Base-by-base conservation (phyloP, 805 yeast genomes). In the Kluyveromyces lactis region DNA sequence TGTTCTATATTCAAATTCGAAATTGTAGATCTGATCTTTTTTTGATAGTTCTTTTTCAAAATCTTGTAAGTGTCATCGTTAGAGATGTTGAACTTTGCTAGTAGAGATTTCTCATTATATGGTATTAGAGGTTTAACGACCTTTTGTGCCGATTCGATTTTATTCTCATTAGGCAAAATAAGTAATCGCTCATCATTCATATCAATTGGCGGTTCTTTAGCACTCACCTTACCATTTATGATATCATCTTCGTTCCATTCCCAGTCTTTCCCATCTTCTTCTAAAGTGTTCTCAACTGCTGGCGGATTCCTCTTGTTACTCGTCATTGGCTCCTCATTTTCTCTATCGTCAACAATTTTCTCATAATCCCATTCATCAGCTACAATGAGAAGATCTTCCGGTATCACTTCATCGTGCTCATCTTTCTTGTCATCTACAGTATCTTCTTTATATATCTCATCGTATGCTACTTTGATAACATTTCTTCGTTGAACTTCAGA, bases 1-100 rank as follows among this genome's bases (percentile, higher is more conserved):
- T 92, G 98, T 53, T 92, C 97, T 46, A 92, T 87, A 37, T 76
- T 80, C 46, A 92, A 69, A 49, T 90, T 86, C 33, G 97, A 95
- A 52, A 92, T 79, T 5, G 95, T 94, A 2, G 95, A 78, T 58
- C 98, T 79, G 27, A 90, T 85, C 66, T 86, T 90, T 29, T 94
- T 78, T 57, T 87, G 95, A 58, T 89, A 87, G 52, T 86, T 89
- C 42, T 79, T 83, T 53, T 82, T 83, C 48, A 92, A 67, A 39
- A 81, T 63, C 42, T 86, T 95, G 59, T 92, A 92, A 31, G 81
- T 83, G 32, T 75, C 72, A 60, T 92, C 98, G 61, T 92, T 92
- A 6, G 97, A 87, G 29, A 90, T 72, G 57, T 85, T 83, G 62
- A 83, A 86, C 47, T 82, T 80, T 42, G 69, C 58, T 27, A 72